These are phyloP conservation scores for Aquilaria malaccensis DNA, from an alignment of 345 rosid species.

Conservation along the genomic window DNA sequence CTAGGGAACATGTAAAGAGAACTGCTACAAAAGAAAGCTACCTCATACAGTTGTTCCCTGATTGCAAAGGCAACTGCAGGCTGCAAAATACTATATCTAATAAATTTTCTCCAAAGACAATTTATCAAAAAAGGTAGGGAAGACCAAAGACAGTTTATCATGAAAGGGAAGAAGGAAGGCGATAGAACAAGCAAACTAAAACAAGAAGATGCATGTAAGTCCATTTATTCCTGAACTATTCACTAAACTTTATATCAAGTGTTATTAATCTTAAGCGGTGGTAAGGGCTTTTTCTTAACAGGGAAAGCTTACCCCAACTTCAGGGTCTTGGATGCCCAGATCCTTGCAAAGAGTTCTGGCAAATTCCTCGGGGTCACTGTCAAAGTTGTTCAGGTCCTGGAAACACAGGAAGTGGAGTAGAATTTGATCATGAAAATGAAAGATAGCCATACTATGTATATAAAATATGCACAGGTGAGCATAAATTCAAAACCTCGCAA, in stretches of 20 bases:
- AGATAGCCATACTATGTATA: not conserved
- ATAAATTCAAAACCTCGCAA: not conserved
- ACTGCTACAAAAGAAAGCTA: conserved; percentile 11
- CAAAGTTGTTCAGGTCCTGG: conserved; percentile 88
- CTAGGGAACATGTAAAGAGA: not conserved
- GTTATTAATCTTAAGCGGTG: too few species aligned
- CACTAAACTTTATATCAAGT: too few species aligned
- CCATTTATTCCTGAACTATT: too few species aligned
- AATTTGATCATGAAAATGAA: not conserved
- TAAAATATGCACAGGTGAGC: conserved; percentile 1
- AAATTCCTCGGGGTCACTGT: conserved; percentile 92
- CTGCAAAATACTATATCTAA: conserved; percentile 27
- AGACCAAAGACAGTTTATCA: not conserved
- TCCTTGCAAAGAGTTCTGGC: conserved; percentile 83
- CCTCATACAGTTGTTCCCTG: conserved; percentile 97
- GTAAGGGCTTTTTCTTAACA: not conserved
- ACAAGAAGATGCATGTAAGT: too few species aligned
- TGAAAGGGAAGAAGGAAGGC: not conserved
- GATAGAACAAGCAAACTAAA: too few species aligned
- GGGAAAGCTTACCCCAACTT: conserved; percentile 70
- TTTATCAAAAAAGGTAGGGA: not conserved
- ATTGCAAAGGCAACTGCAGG: conserved; percentile 95
- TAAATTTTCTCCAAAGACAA: not conserved
- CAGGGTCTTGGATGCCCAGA: conserved; percentile 82
- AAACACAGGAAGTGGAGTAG: conserved; percentile 7